Conservation (phyloP, 2,329 filamentous ascomycete genomes). For the Phaeosphaeriaceae sp. region DNA sequence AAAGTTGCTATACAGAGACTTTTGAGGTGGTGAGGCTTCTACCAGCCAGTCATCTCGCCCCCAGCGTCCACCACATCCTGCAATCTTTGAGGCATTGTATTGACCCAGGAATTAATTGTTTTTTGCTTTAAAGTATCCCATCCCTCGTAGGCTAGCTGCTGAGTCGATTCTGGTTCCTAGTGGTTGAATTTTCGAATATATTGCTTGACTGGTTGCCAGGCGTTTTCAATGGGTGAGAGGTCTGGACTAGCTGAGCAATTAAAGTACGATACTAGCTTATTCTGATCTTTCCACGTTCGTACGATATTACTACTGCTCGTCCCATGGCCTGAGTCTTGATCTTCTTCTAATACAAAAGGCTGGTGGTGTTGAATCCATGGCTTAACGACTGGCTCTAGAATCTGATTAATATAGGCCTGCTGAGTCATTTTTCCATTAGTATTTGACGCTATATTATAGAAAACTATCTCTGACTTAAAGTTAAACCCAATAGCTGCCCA, state of each 20-base stretch:
- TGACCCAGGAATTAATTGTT: constrained; percentile 7
- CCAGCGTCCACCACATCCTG: constrained; percentile 3
- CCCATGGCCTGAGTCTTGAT: constrained; percentile 11
- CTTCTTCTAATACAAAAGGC: constrained; percentile 12
- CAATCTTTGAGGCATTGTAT: constrained; percentile 5
- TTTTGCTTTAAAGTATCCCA: constrained; percentile 1
- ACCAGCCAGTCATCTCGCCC: constrained; percentile 7
- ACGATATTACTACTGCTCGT: constrained; percentile 8
- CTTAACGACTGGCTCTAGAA: constrained; percentile 13
- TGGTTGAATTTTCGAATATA: constrained; percentile 11
- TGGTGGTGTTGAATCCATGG: constrained; percentile 4
- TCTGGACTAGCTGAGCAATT: constrained; percentile 12
- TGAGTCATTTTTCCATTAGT: constrained; percentile 10
- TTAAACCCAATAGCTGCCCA: constrained; percentile 8
- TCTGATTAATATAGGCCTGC: constrained; percentile 8
- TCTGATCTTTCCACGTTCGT: constrained; percentile 7
- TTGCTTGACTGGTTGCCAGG: constrained; percentile 10
- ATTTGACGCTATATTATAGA: constrained; percentile 6
- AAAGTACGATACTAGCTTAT: constrained; percentile 13
- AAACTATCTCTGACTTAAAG: constrained; percentile 5
- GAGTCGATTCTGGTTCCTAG: constrained; percentile 5
- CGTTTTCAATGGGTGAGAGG: constrained; percentile 17
- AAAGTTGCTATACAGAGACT: too few species aligned
- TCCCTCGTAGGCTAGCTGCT: constrained; percentile 4
- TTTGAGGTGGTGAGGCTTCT: too few species aligned